Base-by-base conservation (phyloP, 2,329 filamentous ascomycete species). In the Pseudopyricularia javanii region DNA sequence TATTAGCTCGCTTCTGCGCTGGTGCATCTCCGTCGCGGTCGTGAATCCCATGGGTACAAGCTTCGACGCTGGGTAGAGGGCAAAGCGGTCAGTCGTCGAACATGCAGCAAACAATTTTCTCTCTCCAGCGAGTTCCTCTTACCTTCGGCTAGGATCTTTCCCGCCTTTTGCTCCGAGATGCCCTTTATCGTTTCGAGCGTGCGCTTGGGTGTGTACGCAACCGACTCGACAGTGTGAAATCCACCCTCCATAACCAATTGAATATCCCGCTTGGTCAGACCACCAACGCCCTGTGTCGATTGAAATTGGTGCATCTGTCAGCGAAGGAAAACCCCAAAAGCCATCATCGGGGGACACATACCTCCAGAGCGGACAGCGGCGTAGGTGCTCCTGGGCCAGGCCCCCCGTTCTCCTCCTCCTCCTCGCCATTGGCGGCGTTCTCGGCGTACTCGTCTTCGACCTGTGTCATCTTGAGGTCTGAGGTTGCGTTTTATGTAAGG, bases 11-110 rank as follows among this genome's bases (percentile, higher is more conserved):
- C 90, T 96, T 67, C 94, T 83, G 58, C 93, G 85, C 61, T 91
- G 88, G 65, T 98, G 94, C 91, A 98, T 98, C 70, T 98, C 94
- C 0, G 93, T 98, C 3, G 93, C 93, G 0, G 93, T 98, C 1
- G 94, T 98, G 66, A 98, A 98, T 43, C 93, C 93, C 91, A 98
- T 95, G 0, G 93, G 93, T 1, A 98, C 93, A 51, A 97, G 79
- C 68, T 96, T 98, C 1, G 90, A 91, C 28, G 91, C 91, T 94
- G 56, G 37, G 43, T 54, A 26, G 20, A 45, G 6, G 22, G 11
- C 4, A 30, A 30, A 30, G 22, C 15, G 40, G 20, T 45, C 22
- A 45, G 40, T 15, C 7, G 7, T n/a, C 11, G 24, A 24, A 11
- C 22, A 14, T 45, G 22, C 8, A 20, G 4, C 12, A 24, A 11